Base-by-base conservation (phyloP, 2,329 filamentous ascomycete species). In the Cucurbitaria berberidis region DNA sequence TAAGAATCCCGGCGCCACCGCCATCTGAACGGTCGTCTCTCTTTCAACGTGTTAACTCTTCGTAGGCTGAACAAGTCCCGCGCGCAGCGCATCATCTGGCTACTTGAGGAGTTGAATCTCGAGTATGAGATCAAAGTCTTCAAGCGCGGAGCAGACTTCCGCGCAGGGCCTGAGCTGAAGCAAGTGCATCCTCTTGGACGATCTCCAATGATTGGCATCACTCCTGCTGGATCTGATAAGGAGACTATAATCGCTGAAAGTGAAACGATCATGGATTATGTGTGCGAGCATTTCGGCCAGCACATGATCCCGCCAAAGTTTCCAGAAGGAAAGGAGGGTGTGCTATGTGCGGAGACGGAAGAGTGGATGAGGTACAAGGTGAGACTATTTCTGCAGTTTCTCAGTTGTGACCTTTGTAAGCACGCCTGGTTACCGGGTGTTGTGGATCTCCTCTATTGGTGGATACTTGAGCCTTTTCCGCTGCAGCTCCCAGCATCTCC, bases 151-250 rank as follows among this genome's bases (percentile, higher is more conserved):
- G 66, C 76, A 51, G 83, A 88, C 49, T 82, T 80, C 64, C 80
- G 90, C n/a, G 93, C 93, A 1, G 90, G 91, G 3, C 79, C 85
- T 0, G 88, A 90, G 66, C 82, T 97, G 40, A 87, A 89, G 68
- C 81, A 90, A 59, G 77, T 96, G 32, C 91, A 96, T 68, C 89
- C 91, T 0, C 81, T 97, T 3, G 93, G 93, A 57, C 96, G 96
- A 74, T 92, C 91, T 1, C 93, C 93, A 0, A 78, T 93, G 36
- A 78, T 98, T 60, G 84, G 84, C 8, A 80, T 97, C 63, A 78
- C 85, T 56, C 74, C 77, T 1, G 74, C 80, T 1, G 74, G 72
- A 0, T 74, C 67, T 11, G 65, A 74, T 2, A 75, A 82, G 55
- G 82, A 82, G 1, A 59, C 86, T 27, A 83, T 93, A 0, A 78